These are phyloP conservation scores for Hsuehochloa calcarea DNA, from an alignment of 176 grass and related monocot species.

Conservation along the genomic window DNA sequence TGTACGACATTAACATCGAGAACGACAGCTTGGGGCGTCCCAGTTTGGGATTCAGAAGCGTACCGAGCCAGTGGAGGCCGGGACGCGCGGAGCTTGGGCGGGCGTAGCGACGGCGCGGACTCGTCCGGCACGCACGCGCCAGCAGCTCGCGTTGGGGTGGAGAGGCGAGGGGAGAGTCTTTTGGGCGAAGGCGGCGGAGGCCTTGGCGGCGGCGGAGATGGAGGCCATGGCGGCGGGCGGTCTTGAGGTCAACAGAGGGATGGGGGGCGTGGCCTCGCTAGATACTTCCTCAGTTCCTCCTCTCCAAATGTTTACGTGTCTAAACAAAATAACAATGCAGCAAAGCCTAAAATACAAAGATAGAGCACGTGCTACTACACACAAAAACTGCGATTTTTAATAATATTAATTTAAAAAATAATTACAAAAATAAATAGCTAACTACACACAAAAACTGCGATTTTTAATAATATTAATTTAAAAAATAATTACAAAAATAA, in stretches of 20 bases:
- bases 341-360: too few relatives aligned
- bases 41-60: background rate
- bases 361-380: too few relatives aligned
- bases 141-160: conserved; percentile 18
- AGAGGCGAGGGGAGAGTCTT: background rate
- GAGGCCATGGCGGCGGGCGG: conserved; percentile 37
- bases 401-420: too few relatives aligned
- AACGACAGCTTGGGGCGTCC: background rate
- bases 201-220: conserved; percentile 40
- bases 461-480: too few relatives aligned
- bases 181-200: conserved; percentile 35
- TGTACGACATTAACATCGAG: background rate
- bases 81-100: conserved; percentile 46
- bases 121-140: conserved; percentile 4
- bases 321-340: too few relatives aligned
- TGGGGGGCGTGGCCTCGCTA: background rate
- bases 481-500: too few relatives aligned
- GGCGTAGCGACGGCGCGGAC: conserved; percentile 66
- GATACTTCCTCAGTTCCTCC: too few relatives aligned
- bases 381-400: background rate
- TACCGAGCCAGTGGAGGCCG: conserved; percentile 77
- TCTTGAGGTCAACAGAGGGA: conserved; percentile 14
- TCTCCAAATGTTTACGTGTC: too few relatives aligned
- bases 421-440: too few relatives aligned
- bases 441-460: background rate